A percentile compares a stretch with the other conserved stretches of the same genome.
These are phyloP conservation scores for Penicillium sp. DNA, from an alignment of 2,329 filamentous ascomycete genomes.

Conservation along the genomic window DNA sequence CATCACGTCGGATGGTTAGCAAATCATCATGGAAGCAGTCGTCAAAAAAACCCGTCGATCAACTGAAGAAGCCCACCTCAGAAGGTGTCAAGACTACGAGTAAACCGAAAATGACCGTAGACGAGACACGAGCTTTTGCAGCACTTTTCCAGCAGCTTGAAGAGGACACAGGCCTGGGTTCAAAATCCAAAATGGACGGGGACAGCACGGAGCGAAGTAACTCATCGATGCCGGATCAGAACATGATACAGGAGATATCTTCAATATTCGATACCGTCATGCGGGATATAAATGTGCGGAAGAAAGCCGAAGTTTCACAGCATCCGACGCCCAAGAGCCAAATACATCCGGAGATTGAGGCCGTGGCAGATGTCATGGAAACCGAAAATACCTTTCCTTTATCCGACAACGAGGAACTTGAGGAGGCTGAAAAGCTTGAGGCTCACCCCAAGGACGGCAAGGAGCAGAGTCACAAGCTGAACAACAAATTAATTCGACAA, in stretches of 20 bases:
- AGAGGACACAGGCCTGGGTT: not conserved
- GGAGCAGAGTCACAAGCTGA: constrained; percentile 18
- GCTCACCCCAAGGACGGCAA: constrained; percentile 19
- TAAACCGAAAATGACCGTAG: constrained; percentile 19
- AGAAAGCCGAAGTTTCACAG: not conserved
- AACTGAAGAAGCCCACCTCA: not conserved
- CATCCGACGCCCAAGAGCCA: too few relatives aligned
- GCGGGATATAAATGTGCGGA: constrained; percentile 22
- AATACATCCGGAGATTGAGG: not conserved
- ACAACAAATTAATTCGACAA: constrained; percentile 30
- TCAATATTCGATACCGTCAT: constrained; percentile 33
- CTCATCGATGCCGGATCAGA: constrained; percentile 13
- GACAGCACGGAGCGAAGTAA: not conserved
- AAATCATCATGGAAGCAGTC: not conserved
- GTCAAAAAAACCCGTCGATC: not conserved
- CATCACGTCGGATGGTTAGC: not conserved
- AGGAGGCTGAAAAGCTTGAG: not conserved
- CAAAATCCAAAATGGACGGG: not conserved
- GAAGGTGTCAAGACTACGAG: not conserved
- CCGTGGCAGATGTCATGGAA: not conserved
- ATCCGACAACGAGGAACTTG: not conserved
- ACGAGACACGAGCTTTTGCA: constrained; percentile 24
- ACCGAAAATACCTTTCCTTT: not conserved
- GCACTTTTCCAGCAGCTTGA: constrained; percentile 21
- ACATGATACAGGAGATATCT: constrained; percentile 32